A percentile compares a stretch with the other conserved stretches of the same genome.
These are phyloP conservation scores for Exophiala sp. DNA, from an alignment of 2,329 filamentous ascomycete species.

Conservation along the genomic window DNA sequence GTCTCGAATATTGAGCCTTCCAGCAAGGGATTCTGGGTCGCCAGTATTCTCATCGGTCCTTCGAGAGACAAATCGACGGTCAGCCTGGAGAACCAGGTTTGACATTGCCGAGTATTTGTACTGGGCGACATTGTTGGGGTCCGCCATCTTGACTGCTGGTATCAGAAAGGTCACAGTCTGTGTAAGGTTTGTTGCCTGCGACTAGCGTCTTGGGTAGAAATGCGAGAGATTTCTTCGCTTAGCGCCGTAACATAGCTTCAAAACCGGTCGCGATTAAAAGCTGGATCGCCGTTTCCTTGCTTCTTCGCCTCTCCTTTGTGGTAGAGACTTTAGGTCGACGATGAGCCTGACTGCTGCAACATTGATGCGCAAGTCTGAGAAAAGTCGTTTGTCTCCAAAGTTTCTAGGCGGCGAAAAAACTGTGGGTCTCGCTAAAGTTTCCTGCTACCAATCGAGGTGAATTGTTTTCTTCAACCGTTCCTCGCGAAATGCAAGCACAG, in stretches of 20 bases:
- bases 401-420: background rate
- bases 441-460: background rate
- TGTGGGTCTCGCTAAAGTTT: background rate
- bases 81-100: constrained; percentile 99
- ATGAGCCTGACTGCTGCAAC: background rate
- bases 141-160: constrained; percentile 58
- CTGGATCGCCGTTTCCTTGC: background rate
- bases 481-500: too few species aligned
- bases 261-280: background rate
- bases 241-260: background rate
- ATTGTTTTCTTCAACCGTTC: too few species aligned
- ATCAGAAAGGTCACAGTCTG: background rate
- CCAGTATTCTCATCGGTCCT: constrained; percentile 92
- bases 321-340: background rate
- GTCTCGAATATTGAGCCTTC: constrained; percentile 85
- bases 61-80: constrained; percentile 90
- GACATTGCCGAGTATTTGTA: constrained; percentile 99
- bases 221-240: background rate
- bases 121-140: constrained; percentile 75
- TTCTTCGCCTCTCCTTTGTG: background rate
- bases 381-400: constrained; percentile 2
- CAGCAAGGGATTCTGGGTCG: constrained; percentile 94
- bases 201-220: background rate
- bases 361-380: background rate
- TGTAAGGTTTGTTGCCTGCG: background rate